These are phyloP conservation scores for Fusarium sp. DNA, from an alignment of 2,329 filamentous ascomycete genomes.

Conservation along the genomic window DNA sequence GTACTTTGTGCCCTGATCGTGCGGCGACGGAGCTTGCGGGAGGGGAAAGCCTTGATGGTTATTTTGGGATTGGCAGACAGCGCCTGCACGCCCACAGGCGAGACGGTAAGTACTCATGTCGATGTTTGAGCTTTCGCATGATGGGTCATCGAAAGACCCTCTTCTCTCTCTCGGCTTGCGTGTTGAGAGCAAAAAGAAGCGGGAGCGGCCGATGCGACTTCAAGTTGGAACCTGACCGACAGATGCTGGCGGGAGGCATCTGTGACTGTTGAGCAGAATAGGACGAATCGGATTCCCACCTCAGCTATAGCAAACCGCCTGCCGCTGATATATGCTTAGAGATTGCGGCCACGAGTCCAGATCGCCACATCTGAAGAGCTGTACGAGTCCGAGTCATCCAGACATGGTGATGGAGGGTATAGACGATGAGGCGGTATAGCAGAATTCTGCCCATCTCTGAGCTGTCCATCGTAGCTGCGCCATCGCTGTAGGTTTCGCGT, in stretches of 20 bases:
- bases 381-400: not conserved
- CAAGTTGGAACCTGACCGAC: conserved; percentile 19
- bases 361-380: conserved; percentile 2
- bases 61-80: conserved; percentile 1
- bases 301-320: conserved; percentile 20
- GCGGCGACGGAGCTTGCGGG: conserved; percentile 3
- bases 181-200: conserved; percentile 31
- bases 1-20: conserved; percentile 26
- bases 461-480: not conserved
- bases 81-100: conserved; percentile 13
- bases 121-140: conserved; percentile 12
- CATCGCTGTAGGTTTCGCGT: not conserved
- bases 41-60: conserved; percentile 8
- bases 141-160: conserved; percentile 20
- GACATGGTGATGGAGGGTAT: conserved; percentile 35
- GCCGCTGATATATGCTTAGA: conserved; percentile 32
- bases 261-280: conserved; percentile 19
- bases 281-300: conserved; percentile 24
- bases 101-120: conserved; percentile 9
- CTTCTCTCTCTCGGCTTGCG: conserved; percentile 20
- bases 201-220: conserved; percentile 20
- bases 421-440: conserved; percentile 19
- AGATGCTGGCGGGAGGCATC: conserved; percentile 1
- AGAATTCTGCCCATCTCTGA: conserved; percentile 8
- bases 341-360: conserved; percentile 13